Percentiles rank a stretch among this genome's conserved stretches.
Conservation (phyloP, 164 flowering plant species). For the Saururus chinensis region DNA sequence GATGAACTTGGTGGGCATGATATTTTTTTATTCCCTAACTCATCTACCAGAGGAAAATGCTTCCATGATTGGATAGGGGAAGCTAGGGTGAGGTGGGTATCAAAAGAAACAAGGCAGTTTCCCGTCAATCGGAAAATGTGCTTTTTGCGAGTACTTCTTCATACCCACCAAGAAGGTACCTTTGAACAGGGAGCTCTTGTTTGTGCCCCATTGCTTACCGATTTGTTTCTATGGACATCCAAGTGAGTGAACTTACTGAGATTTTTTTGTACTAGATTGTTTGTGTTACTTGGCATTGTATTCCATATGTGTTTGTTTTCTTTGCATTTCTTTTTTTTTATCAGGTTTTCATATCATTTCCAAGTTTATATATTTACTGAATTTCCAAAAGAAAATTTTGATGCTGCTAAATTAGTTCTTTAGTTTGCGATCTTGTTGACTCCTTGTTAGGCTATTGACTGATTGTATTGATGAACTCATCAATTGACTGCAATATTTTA, state of each 20-base stretch:
- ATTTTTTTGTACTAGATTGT: no score
- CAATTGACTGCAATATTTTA: no score
- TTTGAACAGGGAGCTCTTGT: constrained; percentile 85
- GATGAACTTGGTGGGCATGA: constrained; percentile 22
- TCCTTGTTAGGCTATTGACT: no score
- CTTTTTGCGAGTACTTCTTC: constrained; percentile 60
- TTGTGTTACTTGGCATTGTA: background rate
- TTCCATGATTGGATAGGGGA: constrained; percentile 21
- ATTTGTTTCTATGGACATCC: constrained; percentile 41
- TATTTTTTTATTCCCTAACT: constrained; percentile 41
- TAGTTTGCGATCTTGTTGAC: no score
- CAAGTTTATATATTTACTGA: no score
- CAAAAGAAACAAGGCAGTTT: constrained; percentile 5
- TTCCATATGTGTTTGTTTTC: background rate
- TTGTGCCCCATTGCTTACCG: constrained; percentile 64
- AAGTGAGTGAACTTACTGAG: constrained; percentile 28
- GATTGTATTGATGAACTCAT: no score
- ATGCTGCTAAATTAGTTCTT: no score
- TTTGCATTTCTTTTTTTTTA: no score
- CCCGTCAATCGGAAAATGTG: constrained; percentile 25
- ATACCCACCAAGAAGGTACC: constrained; percentile 61
- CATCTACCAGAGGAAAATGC: constrained; percentile 10
- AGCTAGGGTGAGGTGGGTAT: constrained; percentile 13
- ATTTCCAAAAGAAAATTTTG: no score
- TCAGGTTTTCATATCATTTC: no score